Base-by-base conservation (phyloP, 1,284 basidiomycete genomes). In the Hypsizygus ulmarius region DNA sequence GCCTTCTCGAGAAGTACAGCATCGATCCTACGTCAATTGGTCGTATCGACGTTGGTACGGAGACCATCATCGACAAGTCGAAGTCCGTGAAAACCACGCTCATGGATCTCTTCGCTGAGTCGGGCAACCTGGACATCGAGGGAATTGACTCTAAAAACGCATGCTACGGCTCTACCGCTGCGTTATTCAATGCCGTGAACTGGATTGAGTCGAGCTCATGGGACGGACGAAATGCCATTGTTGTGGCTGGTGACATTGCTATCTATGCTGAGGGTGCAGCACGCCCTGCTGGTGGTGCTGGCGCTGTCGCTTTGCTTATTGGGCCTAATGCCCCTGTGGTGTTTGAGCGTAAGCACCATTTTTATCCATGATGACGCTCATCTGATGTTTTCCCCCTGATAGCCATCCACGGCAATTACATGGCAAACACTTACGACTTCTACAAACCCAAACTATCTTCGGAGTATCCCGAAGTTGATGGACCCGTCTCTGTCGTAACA, bases 91-190 rank as follows among this genome's bases (percentile, higher is more conserved):
- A 99, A 76, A 98, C 97, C 3, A 86, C 93, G 50, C 82, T 99
- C 55, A 99, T 99, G 96, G 92, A 97, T 72, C 87, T 99, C 60
- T 99, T 99, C 64, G 84, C 86, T 38, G 80, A 80, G 48, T 82
- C 87, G 30, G 96, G 93, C 56, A 99, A 99, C 83, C 84, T 83
- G 61, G 96, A 99, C 68, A 94, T 99, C 55, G 96, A 99, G 73
- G 96, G 96, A 59, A 90, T 99, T 65, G 96, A 99, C 77, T 94
- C 91, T 51, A 99, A 99, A 78, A 99, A 99, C 68, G 96, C 96
- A 15, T 99, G 96, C 77, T 99, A 99, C 67, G 96, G 96, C 40
- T 96, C 93, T 34, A 99, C 96, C 18, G 96, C 96, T 39, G 96
- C 96, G 3, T 82, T 99, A 52, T 98, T 97, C 84, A 98, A 98